Base-by-base conservation (phyloP, 352 stramenopile species). In the Phytophthora rubi region DNA sequence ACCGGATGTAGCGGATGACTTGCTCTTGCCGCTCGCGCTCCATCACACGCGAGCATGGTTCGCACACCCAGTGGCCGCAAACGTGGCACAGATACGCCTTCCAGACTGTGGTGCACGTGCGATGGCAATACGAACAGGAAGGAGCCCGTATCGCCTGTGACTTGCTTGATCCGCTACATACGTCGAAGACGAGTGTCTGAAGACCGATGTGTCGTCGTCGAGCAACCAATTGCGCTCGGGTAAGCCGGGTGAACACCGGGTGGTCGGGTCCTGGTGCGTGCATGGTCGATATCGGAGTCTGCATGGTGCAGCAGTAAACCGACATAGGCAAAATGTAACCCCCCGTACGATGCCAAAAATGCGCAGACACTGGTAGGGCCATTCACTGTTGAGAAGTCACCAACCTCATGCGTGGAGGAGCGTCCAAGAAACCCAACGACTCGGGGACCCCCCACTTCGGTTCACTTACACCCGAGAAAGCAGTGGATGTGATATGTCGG, bases 191-290 rank as follows among this genome's bases (percentile, higher is more conserved):
- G 7, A 90, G 80, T 28, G 75, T 73, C 68, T 90, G 80, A 32
- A 80, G 71, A 5, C 82, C 82, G 13, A 90, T 71, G 45, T 73
- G 80, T 13, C 76, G 79, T 3, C 77, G 71, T 3, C 78, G 77
- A 60, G 71, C 59, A 47, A 85, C 66, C n/a, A 83, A 66, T 54
- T 88, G 79, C 69, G 77, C 59, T 7, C 77, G 73, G 26, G 80
- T 80, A 30, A 87, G 71, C 3, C 80, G 80, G 61, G 80, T 85
- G 76, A 87, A 88, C 15, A 88, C 65, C 4, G 75, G 64, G 58
- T 90, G 80, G 21, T 90, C 82, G 23, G 51, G 47, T 39, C 55
- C 61, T 55, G 60, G 63, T 18, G 67, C 47, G 61, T 59, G 66
- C 63, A 76, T 76, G 35, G 18, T n/a, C 23, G 39, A 59, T 65